Percentiles rank a stretch among this genome's conserved stretches.
Conservation (phyloP, 345 rosid genomes). For the Barbarea vulgaris region DNA sequence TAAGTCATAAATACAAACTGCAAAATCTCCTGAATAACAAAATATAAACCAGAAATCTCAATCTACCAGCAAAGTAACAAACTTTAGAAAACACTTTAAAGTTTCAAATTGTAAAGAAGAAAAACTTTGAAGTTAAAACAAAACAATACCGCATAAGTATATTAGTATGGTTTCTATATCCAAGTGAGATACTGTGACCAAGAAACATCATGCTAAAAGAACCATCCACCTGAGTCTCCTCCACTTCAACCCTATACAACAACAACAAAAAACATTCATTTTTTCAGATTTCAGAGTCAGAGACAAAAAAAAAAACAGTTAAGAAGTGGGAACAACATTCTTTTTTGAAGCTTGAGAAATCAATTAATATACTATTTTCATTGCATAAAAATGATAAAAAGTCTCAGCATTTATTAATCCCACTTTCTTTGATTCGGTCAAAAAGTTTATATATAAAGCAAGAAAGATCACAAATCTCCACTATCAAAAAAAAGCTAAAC, state of each 20-base stretch:
- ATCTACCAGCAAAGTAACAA: constrained; percentile 1
- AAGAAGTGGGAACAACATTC: not conserved
- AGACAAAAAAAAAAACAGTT: not conserved
- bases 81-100: not conserved
- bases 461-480: not conserved
- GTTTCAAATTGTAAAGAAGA: not conserved
- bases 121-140: not conserved
- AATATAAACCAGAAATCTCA: not conserved
- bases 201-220: constrained; percentile 91
- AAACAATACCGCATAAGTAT: constrained; percentile 70
- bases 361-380: constrained; percentile 14
- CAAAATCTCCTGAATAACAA: not conserved
- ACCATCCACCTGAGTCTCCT: constrained; percentile 79
- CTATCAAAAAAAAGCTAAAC: constrained; percentile 36
- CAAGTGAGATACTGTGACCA: constrained; percentile 80
- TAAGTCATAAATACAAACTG: not conserved
- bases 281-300: not conserved
- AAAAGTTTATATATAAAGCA: not conserved
- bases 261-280: constrained; percentile 15
- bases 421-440: constrained; percentile 12
- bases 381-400: not conserved
- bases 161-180: constrained; percentile 91
- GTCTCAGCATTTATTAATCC: constrained; percentile 23
- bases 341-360: not conserved
- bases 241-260: constrained; percentile 72